Percentiles rank a stretch among this genome's conserved stretches.
Conservation (phyloP, 2,329 filamentous ascomycete species). For the Fusarium sp. region DNA sequence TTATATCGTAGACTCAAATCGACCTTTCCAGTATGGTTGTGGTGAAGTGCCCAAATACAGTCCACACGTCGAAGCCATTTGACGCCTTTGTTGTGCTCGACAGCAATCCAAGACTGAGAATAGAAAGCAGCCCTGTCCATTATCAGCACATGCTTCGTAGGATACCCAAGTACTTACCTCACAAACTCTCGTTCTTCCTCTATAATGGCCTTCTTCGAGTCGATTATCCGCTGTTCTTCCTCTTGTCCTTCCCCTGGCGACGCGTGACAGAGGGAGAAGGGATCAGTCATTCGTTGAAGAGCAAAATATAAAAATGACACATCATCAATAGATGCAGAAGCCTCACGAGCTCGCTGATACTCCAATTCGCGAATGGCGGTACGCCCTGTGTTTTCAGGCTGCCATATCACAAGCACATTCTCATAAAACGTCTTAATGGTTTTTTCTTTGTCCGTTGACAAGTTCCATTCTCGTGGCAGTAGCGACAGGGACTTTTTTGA, state of each 20-base stretch:
- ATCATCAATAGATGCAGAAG: background rate
- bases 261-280: background rate
- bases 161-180: background rate
- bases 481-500: background rate
- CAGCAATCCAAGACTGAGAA: background rate
- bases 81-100: background rate
- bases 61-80: background rate
- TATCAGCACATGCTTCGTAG: background rate
- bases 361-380: background rate
- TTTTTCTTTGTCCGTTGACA: background rate
- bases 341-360: background rate
- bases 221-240: background rate
- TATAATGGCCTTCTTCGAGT: background rate
- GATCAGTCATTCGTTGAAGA: accelerated
- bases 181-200: background rate
- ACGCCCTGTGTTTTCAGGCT: background rate
- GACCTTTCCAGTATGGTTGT: background rate
- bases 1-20: background rate
- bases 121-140: background rate
- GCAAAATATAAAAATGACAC: background rate
- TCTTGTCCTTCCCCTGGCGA: background rate
- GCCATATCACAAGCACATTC: background rate
- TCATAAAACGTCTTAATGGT: background rate
- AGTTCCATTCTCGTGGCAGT: background rate
- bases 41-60: background rate